A percentile compares a stretch with the other conserved stretches of the same genome.
phyloP scores from a whole-genome alignment of 108 stramenopile genomes.

The Cyclotella choctawhatcheeana region DNA sequence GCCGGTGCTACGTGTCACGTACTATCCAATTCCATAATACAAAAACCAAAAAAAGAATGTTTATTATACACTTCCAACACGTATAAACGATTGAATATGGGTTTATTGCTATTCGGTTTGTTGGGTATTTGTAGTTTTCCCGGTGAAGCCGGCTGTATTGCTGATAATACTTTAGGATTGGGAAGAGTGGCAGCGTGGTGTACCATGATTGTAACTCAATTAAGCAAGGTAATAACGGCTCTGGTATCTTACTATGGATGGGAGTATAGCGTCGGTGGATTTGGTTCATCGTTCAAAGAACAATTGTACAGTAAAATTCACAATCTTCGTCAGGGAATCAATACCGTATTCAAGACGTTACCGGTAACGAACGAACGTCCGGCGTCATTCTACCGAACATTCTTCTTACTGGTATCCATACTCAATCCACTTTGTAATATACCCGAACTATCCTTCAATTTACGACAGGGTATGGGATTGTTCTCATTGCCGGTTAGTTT shows the following conservation, averaged over 20 bases:
- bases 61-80: conserved; percentile 33
- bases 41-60: no score
- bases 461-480: conserved; percentile 23
- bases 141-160: conserved; percentile 32
- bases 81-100: conserved; percentile 40
- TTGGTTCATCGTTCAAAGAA: conserved; percentile 28
- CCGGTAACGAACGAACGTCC: conserved; percentile 30
- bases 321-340: conserved; percentile 10
- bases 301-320: conserved; percentile 12
- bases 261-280: conserved; percentile 36
- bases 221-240: conserved; percentile 29
- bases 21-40: conserved; percentile 12
- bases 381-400: conserved; percentile 43
- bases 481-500: conserved; percentile 40
- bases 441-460: conserved; percentile 35
- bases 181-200: no score
- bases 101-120: conserved; percentile 28
- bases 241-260: conserved; percentile 37
- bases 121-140: conserved; percentile 34
- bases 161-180: not conserved
- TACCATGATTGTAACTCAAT: conserved; percentile 4
- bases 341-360: conserved; percentile 11
- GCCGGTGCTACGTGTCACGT: conserved; percentile 33
- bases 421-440: conserved; percentile 33
- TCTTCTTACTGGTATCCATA: conserved; percentile 29